Conservation (phyloP, 2,329 filamentous ascomycete species). For the Capronia americana region DNA sequence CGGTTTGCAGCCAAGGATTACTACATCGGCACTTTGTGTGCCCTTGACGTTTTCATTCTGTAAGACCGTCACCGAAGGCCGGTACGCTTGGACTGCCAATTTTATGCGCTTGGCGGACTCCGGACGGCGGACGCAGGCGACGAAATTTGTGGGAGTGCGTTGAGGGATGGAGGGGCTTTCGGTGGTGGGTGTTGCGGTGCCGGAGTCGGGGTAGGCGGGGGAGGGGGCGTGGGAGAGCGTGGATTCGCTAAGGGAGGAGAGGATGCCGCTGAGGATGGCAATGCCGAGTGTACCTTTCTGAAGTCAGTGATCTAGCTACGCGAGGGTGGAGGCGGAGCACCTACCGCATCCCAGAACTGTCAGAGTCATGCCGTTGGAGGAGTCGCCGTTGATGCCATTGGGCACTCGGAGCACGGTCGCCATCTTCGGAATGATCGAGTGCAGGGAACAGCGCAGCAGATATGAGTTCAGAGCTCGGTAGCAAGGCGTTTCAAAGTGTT, state of each 20-base stretch:
- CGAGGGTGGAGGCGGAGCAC: conserved; percentile 41
- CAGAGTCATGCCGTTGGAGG: conserved; percentile 60
- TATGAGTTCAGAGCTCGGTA: background rate
- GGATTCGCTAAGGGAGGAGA: conserved; percentile 67
- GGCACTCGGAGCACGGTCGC: conserved; percentile 24
- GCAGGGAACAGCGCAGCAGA: background rate
- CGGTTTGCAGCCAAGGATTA: conserved; percentile 82
- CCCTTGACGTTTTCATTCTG: conserved; percentile 75
- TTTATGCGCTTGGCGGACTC: conserved; percentile 73
- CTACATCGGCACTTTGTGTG: conserved; percentile 70
- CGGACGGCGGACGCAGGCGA: conserved; percentile 77
- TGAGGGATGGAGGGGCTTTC: conserved; percentile 51
- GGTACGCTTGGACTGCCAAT: conserved; percentile 67
- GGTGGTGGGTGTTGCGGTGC: conserved; percentile 46
- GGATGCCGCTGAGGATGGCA: conserved; percentile 80
- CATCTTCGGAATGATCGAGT: conserved; percentile 16
- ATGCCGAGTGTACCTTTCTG: conserved; percentile 78
- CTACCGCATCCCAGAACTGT: conserved; percentile 82
- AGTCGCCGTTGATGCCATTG: conserved; percentile 26
- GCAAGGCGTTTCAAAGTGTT: background rate
- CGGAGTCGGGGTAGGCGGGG: conserved; percentile 50
- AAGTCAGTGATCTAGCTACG: background rate
- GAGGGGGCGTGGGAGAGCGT: conserved; percentile 45
- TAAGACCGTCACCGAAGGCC: conserved; percentile 65
- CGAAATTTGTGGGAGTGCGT: conserved; percentile 74